These are phyloP conservation scores for Quercus wislizeni DNA, from an alignment of 306 rosid species.

Conservation along the genomic window DNA sequence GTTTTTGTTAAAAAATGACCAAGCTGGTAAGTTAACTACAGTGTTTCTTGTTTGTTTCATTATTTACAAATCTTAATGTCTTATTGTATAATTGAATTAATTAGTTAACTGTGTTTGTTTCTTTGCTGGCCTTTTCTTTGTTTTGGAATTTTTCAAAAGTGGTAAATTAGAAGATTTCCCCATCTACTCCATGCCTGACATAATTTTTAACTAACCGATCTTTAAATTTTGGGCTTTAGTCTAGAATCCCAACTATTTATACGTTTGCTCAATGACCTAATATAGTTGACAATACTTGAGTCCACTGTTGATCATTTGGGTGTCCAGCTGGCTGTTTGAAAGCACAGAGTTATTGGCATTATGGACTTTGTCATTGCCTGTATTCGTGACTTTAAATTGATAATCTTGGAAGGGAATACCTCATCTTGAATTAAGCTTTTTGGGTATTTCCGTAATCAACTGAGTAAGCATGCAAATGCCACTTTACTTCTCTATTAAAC, in stretches of 20 bases:
- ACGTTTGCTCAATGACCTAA: background rate
- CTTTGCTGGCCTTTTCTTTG: conserved; percentile 1
- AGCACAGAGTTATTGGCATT: background rate
- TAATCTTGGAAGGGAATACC: background rate
- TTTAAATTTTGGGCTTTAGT: background rate
- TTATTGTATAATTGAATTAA: conserved; percentile 6
- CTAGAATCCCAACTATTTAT: background rate
- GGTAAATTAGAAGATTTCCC: background rate
- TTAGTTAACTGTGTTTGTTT: background rate
- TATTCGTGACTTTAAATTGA: background rate
- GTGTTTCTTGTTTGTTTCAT: conserved; percentile 5
- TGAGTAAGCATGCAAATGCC: background rate
- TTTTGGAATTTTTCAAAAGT: background rate
- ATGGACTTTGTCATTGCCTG: background rate
- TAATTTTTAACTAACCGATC: background rate
- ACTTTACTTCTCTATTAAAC: background rate
- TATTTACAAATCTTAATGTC: conserved; percentile 12
- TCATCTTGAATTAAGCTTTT: background rate
- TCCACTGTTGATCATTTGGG: background rate
- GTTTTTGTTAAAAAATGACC: conserved; percentile 61
- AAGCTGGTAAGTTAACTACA: conserved; percentile 38
- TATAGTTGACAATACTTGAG: background rate
- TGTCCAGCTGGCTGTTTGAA: background rate
- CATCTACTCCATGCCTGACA: background rate
- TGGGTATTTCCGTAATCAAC: background rate